Evolutionary conservation across 164 flowering plant genomes (phyloP), one percentile per base, ranked within the genome.

Genomic region (Cinnamomum chago): DNA sequence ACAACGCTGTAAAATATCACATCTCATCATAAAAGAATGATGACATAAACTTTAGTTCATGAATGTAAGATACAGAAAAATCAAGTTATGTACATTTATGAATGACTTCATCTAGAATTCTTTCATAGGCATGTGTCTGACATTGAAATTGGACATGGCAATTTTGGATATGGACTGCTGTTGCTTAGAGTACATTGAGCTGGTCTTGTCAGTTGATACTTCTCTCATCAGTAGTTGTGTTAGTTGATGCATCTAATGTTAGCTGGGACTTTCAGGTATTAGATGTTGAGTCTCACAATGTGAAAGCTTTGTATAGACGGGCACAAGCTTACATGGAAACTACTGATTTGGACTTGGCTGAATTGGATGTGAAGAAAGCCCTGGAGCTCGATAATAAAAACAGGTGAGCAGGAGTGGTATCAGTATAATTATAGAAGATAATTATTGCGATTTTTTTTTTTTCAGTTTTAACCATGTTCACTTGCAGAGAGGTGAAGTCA

Each of bases 281-380:
- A 25, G 90, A 87, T 73, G 35, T 82, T 50, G 97, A 92, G 76
- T 82, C 73, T 71, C 74, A 79, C 58, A 90, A 92, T 79, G 85
- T 90, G 68, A 92, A 92, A 76, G 94, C 94, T 40, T 77, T 90
- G 51, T 91, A 86, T 71, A 82, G 92, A 71, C 80, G 97, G 64
- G 94, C 92, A 62, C 91, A 92, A 77, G 90, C 92, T 35, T 87
- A 80, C 72, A 87, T 89, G 73, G 84, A 81, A 76, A 82, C 79
- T 70, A 79, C 82, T 20, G 94, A 92, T 77, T 76, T 88, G 73
- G 75, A 83, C 79, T 79, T 80, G 76, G 90, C 94, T 50, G 91
- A 88, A 68, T 58, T 84, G 58, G 97, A 92, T 78, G 77, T 90
- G 75, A 89, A 83, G 83, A 90, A 88, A 81, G 92, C 90, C 68